Evolutionary conservation across 2,329 filamentous ascomycete genomes (phyloP).

Genomic region (Trichoderma koningiopsis): DNA sequence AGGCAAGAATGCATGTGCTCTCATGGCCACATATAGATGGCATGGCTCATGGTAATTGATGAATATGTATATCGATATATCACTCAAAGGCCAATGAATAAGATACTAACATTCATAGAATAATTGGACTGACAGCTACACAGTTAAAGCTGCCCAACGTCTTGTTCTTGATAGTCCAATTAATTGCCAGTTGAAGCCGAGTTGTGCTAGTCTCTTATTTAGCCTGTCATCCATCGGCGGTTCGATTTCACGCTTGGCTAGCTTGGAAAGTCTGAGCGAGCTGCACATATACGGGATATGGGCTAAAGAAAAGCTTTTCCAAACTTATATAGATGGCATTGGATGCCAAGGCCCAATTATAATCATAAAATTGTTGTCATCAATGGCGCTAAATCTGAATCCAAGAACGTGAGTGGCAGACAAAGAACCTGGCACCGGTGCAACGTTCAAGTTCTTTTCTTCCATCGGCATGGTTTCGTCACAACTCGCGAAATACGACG

Average conservation of each 20-base stretch:
- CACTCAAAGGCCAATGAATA: not conserved
- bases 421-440: not conserved
- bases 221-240: not conserved
- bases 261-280: constrained; percentile 24
- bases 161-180: not conserved
- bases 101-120: not conserved
- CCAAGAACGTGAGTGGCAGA: not conserved
- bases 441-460: no score
- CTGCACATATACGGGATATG: not conserved
- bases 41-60: not conserved
- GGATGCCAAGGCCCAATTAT: not conserved
- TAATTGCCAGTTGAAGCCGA: not conserved
- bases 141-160: not conserved
- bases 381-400: not conserved
- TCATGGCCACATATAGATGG: not conserved
- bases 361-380: not conserved
- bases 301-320: not conserved
- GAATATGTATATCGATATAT: not conserved
- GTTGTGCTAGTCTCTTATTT: not conserved
- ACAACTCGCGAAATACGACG: not conserved
- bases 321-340: not conserved
- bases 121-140: not conserved
- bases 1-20: not conserved
- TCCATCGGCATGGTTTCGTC: not conserved
- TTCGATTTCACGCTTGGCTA: constrained; percentile 5